These are phyloP conservation scores for Penicillium flavigenum DNA, from an alignment of 495 filamentous ascomycete species.

Conservation along the genomic window DNA sequence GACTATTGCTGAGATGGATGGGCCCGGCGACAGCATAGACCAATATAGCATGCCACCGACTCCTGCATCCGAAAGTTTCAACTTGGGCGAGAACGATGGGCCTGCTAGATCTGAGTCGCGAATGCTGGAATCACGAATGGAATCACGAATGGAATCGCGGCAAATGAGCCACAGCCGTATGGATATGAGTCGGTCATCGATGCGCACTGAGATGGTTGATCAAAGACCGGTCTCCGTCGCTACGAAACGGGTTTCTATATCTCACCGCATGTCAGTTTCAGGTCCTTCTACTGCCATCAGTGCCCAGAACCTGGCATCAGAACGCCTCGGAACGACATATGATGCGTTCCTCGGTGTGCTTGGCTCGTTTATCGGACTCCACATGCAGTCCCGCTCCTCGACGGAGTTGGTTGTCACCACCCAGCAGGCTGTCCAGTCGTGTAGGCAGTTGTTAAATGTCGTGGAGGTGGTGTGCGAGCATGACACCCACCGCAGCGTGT, in stretches of 20 bases:
- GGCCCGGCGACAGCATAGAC: constrained; percentile 24
- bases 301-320: constrained; percentile 58
- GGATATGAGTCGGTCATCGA: constrained; percentile 41
- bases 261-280: constrained; percentile 56
- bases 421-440: constrained; percentile 77
- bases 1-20: constrained; percentile 60
- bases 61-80: constrained; percentile 62
- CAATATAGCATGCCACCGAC: constrained; percentile 61
- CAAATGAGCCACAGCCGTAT: constrained; percentile 41
- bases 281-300: constrained; percentile 43
- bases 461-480: constrained; percentile 83
- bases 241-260: constrained; percentile 54
- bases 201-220: constrained; percentile 37
- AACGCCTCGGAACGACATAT: constrained; percentile 70
- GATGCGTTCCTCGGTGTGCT: constrained; percentile 86
- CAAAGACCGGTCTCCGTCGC: constrained; percentile 36
- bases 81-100: constrained; percentile 18
- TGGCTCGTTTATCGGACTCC: constrained; percentile 87
- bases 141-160: constrained; percentile 17
- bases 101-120: constrained; percentile 37
- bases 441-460: constrained; percentile 70
- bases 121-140: constrained; percentile 12
- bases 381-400: constrained; percentile 84
- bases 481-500: constrained; percentile 61
- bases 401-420: constrained; percentile 74